These are phyloP conservation scores for Leishmania tropica DNA, from an alignment of 208 protist species.

Conservation along the genomic window DNA sequence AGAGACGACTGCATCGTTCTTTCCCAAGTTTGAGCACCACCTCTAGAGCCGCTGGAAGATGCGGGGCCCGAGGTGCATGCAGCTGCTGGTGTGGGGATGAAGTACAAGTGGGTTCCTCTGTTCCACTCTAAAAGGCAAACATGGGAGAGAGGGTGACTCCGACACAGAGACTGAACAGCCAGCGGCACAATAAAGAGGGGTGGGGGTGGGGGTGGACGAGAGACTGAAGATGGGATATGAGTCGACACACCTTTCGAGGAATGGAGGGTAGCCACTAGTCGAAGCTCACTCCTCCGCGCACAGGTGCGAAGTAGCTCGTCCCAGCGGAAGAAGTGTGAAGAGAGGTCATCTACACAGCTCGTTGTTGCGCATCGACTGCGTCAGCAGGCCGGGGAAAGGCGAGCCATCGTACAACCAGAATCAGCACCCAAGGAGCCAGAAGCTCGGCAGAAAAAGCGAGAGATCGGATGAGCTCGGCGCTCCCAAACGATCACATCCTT, in stretches of 20 bases:
- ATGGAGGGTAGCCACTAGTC: background rate
- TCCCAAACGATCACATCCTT: background rate
- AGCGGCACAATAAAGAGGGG: background rate
- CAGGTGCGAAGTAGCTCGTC: background rate
- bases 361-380: background rate
- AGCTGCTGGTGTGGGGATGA: background rate
- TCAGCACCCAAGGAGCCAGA: background rate
- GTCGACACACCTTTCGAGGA: background rate
- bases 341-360: background rate
- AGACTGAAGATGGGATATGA: background rate
- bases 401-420: background rate
- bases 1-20: constrained; percentile 68
- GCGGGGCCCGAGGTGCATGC: background rate
- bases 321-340: background rate
- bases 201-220: background rate
- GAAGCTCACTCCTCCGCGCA: background rate
- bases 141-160: background rate
- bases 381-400: background rate
- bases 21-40: background rate
- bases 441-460: no score
- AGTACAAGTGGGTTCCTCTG: background rate
- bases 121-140: background rate
- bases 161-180: background rate
- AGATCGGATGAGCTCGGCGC: background rate
- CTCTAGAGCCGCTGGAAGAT: background rate